Percentiles rank a stretch among this genome's conserved stretches.
These are phyloP conservation scores for Colletotrichum theobromicola DNA, from an alignment of 2,329 filamentous ascomycete genomes.

Conservation along the genomic window DNA sequence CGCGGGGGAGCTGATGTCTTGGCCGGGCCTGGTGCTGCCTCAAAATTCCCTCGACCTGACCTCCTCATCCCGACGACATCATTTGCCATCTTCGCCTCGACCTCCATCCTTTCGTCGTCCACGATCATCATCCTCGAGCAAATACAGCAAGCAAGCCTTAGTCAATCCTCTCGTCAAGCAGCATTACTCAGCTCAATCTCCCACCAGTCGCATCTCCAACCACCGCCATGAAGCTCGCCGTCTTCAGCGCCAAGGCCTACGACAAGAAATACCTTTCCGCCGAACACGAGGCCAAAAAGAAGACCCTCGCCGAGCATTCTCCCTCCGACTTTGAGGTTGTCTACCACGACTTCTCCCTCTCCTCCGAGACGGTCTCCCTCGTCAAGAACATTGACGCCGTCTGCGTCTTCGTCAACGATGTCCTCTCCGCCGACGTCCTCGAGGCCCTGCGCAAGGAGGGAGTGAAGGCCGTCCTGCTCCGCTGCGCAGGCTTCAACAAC, in stretches of 20 bases:
- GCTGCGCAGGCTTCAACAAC: conserved; percentile 73
- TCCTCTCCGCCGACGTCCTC: conserved; percentile 56
- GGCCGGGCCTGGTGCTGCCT: background rate
- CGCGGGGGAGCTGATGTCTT: background rate
- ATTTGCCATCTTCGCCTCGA: background rate
- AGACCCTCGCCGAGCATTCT: conserved; percentile 27
- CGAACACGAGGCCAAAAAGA: conserved; percentile 28
- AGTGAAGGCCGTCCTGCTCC: conserved; percentile 64
- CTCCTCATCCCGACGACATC: background rate
- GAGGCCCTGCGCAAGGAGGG: conserved; percentile 52
- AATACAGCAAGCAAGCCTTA: background rate
- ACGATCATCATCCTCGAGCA: background rate
- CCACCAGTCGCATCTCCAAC: background rate
- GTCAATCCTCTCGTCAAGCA: background rate
- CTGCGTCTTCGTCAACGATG: conserved; percentile 74
- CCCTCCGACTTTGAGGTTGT: conserved; percentile 49
- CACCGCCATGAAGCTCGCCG: conserved; percentile 59
- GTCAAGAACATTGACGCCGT: conserved; percentile 55
- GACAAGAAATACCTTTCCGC: conserved; percentile 60
- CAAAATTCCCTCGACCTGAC: background rate
- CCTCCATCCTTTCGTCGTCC: background rate
- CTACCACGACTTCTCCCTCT: conserved; percentile 65
- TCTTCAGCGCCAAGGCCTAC: conserved; percentile 71
- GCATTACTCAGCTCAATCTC: background rate
- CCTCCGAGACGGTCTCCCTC: conserved; percentile 59